Evolutionary conservation across 2,329 filamentous ascomycete species (phyloP).

Genomic region (Fusarium solani-melongenae): DNA sequence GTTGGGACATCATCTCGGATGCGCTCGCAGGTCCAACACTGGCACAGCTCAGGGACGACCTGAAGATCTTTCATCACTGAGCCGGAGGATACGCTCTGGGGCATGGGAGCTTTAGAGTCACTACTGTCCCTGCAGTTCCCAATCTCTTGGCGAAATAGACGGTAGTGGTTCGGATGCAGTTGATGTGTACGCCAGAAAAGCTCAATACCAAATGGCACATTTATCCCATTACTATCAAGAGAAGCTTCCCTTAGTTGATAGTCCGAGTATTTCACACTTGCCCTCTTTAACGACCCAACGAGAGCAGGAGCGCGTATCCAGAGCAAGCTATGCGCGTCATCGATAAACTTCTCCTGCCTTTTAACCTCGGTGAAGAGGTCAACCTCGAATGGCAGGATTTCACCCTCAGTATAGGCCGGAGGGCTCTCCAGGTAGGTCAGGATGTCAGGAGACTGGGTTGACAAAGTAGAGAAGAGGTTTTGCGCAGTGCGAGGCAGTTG

Average conservation of each 20-base stretch:
- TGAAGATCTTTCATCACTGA: neutral
- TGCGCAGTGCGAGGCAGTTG: constrained; percentile 12
- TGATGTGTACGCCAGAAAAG: constrained; percentile 21
- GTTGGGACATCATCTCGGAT: constrained; percentile 19
- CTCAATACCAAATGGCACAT: constrained; percentile 8
- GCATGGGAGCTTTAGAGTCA: neutral
- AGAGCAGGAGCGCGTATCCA: constrained; percentile 27
- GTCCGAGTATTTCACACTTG: constrained; percentile 13
- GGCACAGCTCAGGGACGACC: neutral
- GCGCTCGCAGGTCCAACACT: constrained; percentile 27
- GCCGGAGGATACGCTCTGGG: neutral
- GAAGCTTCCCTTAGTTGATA: neutral
- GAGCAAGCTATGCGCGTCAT: constrained; percentile 10
- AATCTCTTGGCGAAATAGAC: constrained; percentile 1
- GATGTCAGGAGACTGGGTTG: constrained; percentile 19
- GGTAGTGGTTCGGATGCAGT: constrained; percentile 14
- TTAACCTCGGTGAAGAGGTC: constrained; percentile 21
- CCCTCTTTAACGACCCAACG: constrained; percentile 1
- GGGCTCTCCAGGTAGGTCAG: constrained; percentile 22
- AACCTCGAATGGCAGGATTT: neutral
- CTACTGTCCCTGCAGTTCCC: neutral
- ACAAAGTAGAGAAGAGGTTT: constrained; percentile 22
- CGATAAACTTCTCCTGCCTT: constrained; percentile 3
- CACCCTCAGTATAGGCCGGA: constrained; percentile 14
- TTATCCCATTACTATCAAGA: neutral